Base-by-base conservation (phyloP, 768 basidiomycete genomes). In the Termitomyces sp. region DNA sequence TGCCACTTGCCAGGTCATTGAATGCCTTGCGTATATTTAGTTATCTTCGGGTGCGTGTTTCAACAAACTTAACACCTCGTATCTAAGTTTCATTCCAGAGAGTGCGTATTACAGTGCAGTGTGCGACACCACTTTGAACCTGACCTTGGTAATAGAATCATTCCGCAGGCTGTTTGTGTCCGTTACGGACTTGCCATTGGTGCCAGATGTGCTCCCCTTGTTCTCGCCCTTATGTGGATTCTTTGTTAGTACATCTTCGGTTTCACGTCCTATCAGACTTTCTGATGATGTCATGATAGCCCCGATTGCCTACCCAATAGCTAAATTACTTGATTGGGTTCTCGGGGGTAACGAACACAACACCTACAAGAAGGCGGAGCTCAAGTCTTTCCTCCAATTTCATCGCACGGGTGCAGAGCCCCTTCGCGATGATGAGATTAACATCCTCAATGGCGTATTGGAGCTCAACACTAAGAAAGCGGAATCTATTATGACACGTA, bases 151-250 rank as follows among this genome's bases (percentile, higher is more conserved):
- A 9, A 31, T 49, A 82, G 80, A 64, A 73, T 83, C 26, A 83
- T 90, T 59, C 88, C 88, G 24, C 89, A 91, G 75, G 82, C 86
- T 4, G 67, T 89, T 34, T 86, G 86, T 62, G 88, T 90, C 3
- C 80, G 90, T 37, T 87, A 92, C 69, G 93, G 93, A 50, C 82
- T 94, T 16, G 71, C 82, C 2, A 86, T 95, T 57, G 93, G 93
- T 16, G 91, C 92, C 0, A 77, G 73, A 20, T 91, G 90, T 57
- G 84, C 88, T 0, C 90, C 88, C 0, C 78, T 92, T 58, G 91
- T 94, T 5, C 77, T 87, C 6, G 70, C 66, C 8, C 71, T 92
- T 57, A 92, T 94, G 89, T 87, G 84, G 66, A 64, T 88, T 22
- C 73, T 81, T 31, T 70, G 79, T 77, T 56, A 29, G 69, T 64